Evolutionary conservation across 805 yeast species (phyloP).

Genomic region (Saccharomycopsis javanensis): DNA sequence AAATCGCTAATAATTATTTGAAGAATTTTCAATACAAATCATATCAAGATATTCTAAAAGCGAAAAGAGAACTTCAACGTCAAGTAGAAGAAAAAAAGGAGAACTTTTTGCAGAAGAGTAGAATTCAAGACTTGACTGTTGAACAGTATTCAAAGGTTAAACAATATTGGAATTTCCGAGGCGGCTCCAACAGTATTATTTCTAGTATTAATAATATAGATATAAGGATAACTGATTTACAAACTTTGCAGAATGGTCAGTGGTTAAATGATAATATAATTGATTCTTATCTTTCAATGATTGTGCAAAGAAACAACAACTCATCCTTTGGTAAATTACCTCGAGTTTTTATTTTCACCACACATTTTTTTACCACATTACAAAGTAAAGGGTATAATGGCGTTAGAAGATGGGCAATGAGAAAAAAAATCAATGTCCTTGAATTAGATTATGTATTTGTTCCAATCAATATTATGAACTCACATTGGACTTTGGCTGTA

Average conservation of each 20-base stretch:
- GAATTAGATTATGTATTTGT: conserved; percentile 58
- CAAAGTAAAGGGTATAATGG: conserved; percentile 64
- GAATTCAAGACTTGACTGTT: neutral
- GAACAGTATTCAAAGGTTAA: neutral
- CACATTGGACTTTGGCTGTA: conserved; percentile 90
- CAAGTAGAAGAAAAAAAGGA: neutral
- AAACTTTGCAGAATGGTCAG: conserved; percentile 54
- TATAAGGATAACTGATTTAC: conserved; percentile 54
- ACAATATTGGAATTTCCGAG: neutral
- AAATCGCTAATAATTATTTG: neutral
- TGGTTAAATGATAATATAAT: conserved; percentile 93
- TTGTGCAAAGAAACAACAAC: conserved; percentile 36
- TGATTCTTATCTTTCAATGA: conserved; percentile 61
- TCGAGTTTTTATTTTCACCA: conserved; percentile 62
- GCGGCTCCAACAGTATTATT: neutral
- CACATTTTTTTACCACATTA: conserved; percentile 77
- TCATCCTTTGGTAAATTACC: conserved; percentile 27
- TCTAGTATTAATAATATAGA: conserved; percentile 37
- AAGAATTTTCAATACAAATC: conserved; percentile 1
- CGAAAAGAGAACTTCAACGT: neutral
- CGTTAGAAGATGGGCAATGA: conserved; percentile 78
- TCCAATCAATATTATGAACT: conserved; percentile 74
- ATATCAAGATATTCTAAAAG: neutral
- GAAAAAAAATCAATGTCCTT: conserved; percentile 58
- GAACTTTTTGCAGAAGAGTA: neutral